These are phyloP conservation scores for Diaporthe vexans DNA, from an alignment of 2,329 filamentous ascomycete genomes.

Conservation along the genomic window DNA sequence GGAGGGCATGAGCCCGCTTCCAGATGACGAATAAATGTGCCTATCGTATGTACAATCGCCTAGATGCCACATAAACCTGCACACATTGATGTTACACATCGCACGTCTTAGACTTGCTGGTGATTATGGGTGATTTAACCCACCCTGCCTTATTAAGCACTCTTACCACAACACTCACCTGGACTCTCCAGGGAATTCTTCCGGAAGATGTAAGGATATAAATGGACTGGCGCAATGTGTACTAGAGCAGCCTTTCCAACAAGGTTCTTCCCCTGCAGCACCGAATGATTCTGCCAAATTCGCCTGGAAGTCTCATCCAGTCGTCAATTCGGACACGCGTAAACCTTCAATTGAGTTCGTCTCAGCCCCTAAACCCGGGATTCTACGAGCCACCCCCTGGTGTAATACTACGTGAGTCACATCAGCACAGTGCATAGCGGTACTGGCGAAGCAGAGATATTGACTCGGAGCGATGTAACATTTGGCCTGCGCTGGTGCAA, in stretches of 20 bases:
- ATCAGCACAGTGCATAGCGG: slow-evolving; percentile 9
- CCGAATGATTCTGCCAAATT: background rate
- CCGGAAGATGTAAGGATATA: too few relatives aligned
- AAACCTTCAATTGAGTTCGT: background rate
- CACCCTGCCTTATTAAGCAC: too few relatives aligned
- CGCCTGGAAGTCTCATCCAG: background rate
- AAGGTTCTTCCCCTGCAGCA: background rate
- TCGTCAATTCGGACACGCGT: background rate
- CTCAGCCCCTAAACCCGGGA: background rate
- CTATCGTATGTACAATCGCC: background rate
- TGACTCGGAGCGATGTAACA: background rate
- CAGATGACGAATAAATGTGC: background rate
- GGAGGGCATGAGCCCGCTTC: background rate
- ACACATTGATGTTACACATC: too few relatives aligned
- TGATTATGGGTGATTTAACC: too few relatives aligned
- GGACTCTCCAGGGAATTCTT: too few relatives aligned
- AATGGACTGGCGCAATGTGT: too few relatives aligned
- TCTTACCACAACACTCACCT: too few relatives aligned
- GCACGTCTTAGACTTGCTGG: too few relatives aligned
- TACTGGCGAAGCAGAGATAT: background rate
- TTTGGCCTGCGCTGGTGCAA: background rate
- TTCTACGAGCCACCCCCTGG: background rate
- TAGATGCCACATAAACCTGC: background rate
- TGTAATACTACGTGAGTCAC: background rate
- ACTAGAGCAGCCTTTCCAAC: too few relatives aligned